Evolutionary conservation across 1,284 basidiomycete genomes (phyloP), one percentile per base, ranked within the genome.

Genomic region (Paramarasmius palmivorus): DNA sequence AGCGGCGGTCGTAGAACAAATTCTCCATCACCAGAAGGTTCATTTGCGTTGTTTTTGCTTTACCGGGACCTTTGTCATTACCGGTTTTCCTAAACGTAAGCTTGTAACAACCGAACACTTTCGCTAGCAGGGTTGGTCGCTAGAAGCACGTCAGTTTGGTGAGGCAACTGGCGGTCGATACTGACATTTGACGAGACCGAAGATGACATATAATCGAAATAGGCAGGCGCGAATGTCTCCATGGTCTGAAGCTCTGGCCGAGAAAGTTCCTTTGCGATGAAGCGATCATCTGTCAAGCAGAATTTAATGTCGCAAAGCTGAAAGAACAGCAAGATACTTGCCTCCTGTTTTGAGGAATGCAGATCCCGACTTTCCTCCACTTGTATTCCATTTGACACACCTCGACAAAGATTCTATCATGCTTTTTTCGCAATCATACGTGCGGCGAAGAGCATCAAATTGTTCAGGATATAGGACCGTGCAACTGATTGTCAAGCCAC

Each of bases 1-100:
- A 95, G 7, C 86, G 82, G 55, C 92, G 84, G 59, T 95, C 92
- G 68, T 97, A 96, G 67, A 98, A 96, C 12, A 99, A 78, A 64
- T 99, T 99, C 71, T 99, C 93, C 93, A 98, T 98, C 52, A 99
- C 93, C 40, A 98, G 76, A 23, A 98, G 78, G 65, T 98, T 98
- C 89, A 98, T 94, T 65, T 95, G 87, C 20, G 92, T 91, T 7
- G 86, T 82, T 67, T 92, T 92, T 2, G 88, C 82, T 64, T 83
- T 88, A 45, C 76, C 81, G 2, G 77, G 63, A 12, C 76, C 75
- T 56, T 74, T 81, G 57, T 87, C 86, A 60, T 83, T 88, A 40
- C 82, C 86, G 0, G 85, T 84, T 68, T 95, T 96, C 61, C 86
- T 86, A 73, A 95, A 95, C 1, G 93, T 94, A 58, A 99, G 83